Conservation (phyloP, 2,329 filamentous ascomycete genomes). For the Verticillium nonalfalfae region DNA sequence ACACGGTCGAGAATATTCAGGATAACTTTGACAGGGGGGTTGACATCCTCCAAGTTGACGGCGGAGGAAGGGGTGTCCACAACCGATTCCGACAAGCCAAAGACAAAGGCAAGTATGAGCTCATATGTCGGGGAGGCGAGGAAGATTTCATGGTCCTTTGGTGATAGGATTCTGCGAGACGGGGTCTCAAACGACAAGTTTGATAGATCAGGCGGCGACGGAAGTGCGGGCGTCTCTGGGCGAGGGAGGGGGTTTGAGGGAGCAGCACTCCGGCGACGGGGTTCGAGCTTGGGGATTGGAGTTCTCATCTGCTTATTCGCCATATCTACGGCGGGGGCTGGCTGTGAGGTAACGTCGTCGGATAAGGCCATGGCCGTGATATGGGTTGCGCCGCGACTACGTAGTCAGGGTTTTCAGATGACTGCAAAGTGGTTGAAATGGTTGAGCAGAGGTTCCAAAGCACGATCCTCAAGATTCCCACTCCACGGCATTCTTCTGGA, state of each 20-base stretch:
- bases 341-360: slow-evolving; percentile 13
- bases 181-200: slow-evolving; percentile 60
- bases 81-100: slow-evolving; percentile 78
- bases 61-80: slow-evolving; percentile 62
- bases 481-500: no score
- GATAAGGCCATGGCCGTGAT: background rate
- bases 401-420: no score
- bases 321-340: slow-evolving; percentile 6
- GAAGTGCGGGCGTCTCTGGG: slow-evolving; percentile 69
- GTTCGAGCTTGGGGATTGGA: slow-evolving; percentile 61
- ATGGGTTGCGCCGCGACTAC: no score
- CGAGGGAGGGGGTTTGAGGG: slow-evolving; percentile 54
- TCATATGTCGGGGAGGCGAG: slow-evolving; percentile 67
- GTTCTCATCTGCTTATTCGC: slow-evolving; percentile 31
- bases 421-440: no score
- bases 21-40: slow-evolving; percentile 56
- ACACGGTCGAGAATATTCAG: slow-evolving; percentile 64
- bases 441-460: no score
- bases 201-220: slow-evolving; percentile 57
- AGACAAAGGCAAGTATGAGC: slow-evolving; percentile 78
- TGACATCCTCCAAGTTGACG: slow-evolving; percentile 47
- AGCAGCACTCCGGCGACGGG: slow-evolving; percentile 48
- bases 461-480: no score
- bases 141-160: slow-evolving; percentile 75
- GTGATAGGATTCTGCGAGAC: slow-evolving; percentile 73